These are phyloP conservation scores for Backusella parvicylindrica DNA, from an alignment of 192 early-diverging fungal species.

Conservation along the genomic window DNA sequence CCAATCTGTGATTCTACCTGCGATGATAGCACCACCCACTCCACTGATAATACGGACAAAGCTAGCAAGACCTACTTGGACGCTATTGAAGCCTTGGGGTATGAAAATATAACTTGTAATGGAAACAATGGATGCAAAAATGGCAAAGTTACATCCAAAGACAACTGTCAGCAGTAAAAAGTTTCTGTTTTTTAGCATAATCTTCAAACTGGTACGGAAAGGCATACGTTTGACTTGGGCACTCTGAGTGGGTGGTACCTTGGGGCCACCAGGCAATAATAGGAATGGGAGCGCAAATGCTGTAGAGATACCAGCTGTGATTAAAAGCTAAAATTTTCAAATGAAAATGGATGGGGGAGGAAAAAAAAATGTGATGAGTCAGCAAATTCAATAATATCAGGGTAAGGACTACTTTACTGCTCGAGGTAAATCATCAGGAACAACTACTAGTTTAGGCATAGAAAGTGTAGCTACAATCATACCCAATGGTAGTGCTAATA, in stretches of 20 bases:
- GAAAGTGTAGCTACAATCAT: slow-evolving; percentile 16
- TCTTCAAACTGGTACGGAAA: slow-evolving; percentile 4
- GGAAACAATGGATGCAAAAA: slow-evolving; percentile 10
- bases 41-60: slow-evolving; percentile 15
- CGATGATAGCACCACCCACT: background rate
- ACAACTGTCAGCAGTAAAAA: slow-evolving; percentile 14
- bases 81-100: slow-evolving; percentile 5
- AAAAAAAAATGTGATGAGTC: background rate
- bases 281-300: slow-evolving; percentile 7
- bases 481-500: slow-evolving; percentile 18
- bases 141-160: slow-evolving; percentile 4
- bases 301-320: slow-evolving; percentile 9
- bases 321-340: slow-evolving; percentile 5
- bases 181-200: slow-evolving; percentile 8
- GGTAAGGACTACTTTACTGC: background rate
- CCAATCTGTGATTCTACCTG: slow-evolving; percentile 8
- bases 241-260: slow-evolving; percentile 8
- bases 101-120: slow-evolving; percentile 10
- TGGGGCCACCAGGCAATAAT: slow-evolving; percentile 24
- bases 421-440: slow-evolving; percentile 14
- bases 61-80: slow-evolving; percentile 1
- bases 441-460: slow-evolving; percentile 19
- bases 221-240: slow-evolving; percentile 9
- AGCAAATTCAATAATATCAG: background rate
- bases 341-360: background rate